Evolutionary conservation across 2,329 filamentous ascomycete species (phyloP).

Genomic region (Graphiopsis chlorocephala): DNA sequence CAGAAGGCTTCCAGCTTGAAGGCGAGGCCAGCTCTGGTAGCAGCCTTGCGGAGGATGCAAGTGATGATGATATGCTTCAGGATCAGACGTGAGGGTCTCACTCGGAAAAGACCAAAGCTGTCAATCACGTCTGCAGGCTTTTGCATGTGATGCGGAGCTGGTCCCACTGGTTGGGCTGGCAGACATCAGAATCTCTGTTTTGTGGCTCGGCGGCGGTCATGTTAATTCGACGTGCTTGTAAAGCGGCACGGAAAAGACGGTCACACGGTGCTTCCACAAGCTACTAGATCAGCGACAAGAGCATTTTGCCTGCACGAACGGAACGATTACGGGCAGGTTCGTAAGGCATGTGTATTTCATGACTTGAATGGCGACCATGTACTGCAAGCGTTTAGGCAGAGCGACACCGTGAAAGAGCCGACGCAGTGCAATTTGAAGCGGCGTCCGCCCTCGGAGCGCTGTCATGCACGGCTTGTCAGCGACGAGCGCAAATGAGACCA

Average conservation of each 20-base stretch:
- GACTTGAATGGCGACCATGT: background rate
- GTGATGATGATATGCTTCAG: conserved; percentile 6
- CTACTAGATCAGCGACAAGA: background rate
- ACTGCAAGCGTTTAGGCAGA: background rate
- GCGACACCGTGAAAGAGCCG: background rate
- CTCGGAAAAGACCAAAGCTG: background rate
- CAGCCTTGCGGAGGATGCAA: conserved; percentile 6
- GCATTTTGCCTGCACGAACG: background rate
- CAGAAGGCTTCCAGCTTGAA: conserved; percentile 57
- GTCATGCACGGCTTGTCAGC: background rate
- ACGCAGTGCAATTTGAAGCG: background rate
- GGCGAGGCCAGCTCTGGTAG: conserved; percentile 8
- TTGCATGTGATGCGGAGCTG: background rate
- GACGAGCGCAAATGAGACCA: background rate
- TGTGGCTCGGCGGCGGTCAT: background rate
- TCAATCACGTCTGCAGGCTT: background rate
- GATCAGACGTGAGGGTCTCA: conserved; percentile 6
- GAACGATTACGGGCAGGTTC: background rate
- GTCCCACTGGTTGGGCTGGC: background rate
- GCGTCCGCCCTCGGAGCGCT: background rate
- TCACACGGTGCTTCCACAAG: background rate
- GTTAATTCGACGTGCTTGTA: background rate
- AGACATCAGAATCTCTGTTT: background rate
- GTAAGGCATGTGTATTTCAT: background rate
- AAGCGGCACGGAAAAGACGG: background rate